A percentile compares a stretch with the other conserved stretches of the same genome.
Conservation (phyloP, 2,329 filamentous ascomycete genomes). For the Xylaria sp. region DNA sequence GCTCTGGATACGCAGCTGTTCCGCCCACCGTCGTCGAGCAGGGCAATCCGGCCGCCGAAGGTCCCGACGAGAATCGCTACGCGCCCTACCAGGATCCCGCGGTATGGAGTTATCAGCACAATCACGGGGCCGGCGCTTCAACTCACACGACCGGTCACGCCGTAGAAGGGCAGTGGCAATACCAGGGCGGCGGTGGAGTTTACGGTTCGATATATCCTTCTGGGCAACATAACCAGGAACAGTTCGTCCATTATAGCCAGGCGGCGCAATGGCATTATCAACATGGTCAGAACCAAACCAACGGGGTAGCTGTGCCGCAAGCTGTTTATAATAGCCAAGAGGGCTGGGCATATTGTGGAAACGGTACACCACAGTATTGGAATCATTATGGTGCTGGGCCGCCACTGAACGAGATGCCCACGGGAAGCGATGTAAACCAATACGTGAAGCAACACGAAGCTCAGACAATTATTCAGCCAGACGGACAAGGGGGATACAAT, state of each 20-base stretch:
- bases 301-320: slow-evolving; percentile 30
- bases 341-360: slow-evolving; percentile 24
- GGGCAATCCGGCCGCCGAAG: slow-evolving; percentile 16
- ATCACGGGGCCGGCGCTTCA: slow-evolving; percentile 1
- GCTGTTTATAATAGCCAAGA: slow-evolving; percentile 28
- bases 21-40: slow-evolving; percentile 27
- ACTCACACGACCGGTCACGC: slow-evolving; percentile 20
- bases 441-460: slow-evolving; percentile 22
- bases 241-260: slow-evolving; percentile 15
- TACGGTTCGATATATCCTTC: slow-evolving; percentile 8
- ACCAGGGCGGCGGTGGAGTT: slow-evolving; percentile 15
- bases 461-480: slow-evolving; percentile 7
- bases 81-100: slow-evolving; percentile 15
- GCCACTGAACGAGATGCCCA: slow-evolving; percentile 2
- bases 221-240: background rate
- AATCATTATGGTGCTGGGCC: slow-evolving; percentile 24
- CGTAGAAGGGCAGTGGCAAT: slow-evolving; percentile 26
- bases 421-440: slow-evolving; percentile 8
- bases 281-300: slow-evolving; percentile 11
- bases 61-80: slow-evolving; percentile 28
- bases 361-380: slow-evolving; percentile 30
- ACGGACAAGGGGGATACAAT: slow-evolving; percentile 6
- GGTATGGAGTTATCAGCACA: slow-evolving; percentile 25
- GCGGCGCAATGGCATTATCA: slow-evolving; percentile 26
- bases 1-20: slow-evolving; percentile 33